phyloP scores from a whole-genome alignment of 176 grass and related monocot genomes.

The Avena eriantha region DNA sequence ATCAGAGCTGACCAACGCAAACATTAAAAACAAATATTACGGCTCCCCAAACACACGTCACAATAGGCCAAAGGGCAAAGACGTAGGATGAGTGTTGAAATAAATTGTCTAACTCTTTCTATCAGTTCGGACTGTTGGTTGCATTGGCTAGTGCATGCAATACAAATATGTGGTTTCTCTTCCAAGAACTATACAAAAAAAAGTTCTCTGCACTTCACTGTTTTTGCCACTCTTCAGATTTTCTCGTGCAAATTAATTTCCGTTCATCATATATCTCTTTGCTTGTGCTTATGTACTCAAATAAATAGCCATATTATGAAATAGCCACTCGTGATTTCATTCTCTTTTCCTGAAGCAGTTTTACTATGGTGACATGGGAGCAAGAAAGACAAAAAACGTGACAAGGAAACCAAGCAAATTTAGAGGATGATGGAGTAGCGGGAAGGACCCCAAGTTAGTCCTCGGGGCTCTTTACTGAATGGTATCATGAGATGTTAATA shows the following conservation, averaged over 20 bases:
- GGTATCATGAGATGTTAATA: background rate
- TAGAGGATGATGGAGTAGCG: background rate
- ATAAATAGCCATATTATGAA: background rate
- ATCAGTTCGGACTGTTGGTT: too few relatives aligned
- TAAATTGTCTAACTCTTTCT: too few relatives aligned
- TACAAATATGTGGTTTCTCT: background rate
- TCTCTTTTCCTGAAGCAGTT: background rate
- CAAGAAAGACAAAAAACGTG: background rate
- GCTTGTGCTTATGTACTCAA: background rate
- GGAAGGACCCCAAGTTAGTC: background rate
- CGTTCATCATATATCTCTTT: background rate
- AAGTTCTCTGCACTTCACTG: background rate
- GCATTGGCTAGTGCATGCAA: too few relatives aligned
- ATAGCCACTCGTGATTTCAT: background rate
- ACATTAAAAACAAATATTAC: too few relatives aligned
- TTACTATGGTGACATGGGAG: background rate
- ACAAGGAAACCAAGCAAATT: background rate
- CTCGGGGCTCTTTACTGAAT: background rate
- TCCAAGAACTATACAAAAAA: background rate
- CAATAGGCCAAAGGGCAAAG: too few relatives aligned
- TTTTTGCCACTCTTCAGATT: background rate
- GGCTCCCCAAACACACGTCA: too few relatives aligned
- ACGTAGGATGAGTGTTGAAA: too few relatives aligned
- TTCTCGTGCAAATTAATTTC: background rate
- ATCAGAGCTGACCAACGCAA: too few relatives aligned